Evolutionary conservation across 2,329 filamentous ascomycete species (phyloP).

Genomic region (Emergomyces orientalis): DNA sequence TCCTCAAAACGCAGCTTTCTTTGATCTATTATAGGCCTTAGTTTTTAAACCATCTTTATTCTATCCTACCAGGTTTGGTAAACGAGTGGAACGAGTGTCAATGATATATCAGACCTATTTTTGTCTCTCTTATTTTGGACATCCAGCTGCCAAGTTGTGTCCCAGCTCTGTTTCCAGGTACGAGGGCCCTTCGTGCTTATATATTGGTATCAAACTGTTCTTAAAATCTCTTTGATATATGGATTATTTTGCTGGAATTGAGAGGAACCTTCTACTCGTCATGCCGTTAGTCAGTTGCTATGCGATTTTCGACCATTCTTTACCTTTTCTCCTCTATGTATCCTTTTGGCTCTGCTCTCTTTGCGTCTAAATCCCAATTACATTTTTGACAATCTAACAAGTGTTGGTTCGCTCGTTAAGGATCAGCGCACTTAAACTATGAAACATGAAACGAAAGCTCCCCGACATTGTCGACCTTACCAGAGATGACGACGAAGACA

Average conservation of each 20-base stretch:
- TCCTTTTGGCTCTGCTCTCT: background rate
- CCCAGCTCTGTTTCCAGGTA: background rate
- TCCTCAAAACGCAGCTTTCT: background rate
- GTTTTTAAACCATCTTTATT: background rate
- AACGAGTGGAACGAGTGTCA: background rate
- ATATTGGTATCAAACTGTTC: background rate
- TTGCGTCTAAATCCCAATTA: background rate
- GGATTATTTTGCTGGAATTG: background rate
- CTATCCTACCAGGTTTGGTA: background rate
- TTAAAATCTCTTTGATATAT: background rate
- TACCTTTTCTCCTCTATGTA: background rate
- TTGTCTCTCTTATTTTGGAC: background rate
- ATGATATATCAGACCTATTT: background rate
- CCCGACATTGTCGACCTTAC: conserved; percentile 1
- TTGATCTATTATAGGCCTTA: background rate
- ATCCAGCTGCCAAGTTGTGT: background rate
- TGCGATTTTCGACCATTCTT: background rate
- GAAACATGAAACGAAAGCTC: conserved; percentile 7
- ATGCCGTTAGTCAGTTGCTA: background rate
- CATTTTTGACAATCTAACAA: background rate
- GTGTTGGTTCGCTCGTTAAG: background rate
- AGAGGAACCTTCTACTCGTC: background rate
- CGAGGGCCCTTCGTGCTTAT: background rate
- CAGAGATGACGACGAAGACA: background rate
- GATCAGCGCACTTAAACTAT: background rate